These are phyloP conservation scores for Echinochloa phyllopogon DNA, from an alignment of 176 grass and related monocot genomes.

Conservation along the genomic window DNA sequence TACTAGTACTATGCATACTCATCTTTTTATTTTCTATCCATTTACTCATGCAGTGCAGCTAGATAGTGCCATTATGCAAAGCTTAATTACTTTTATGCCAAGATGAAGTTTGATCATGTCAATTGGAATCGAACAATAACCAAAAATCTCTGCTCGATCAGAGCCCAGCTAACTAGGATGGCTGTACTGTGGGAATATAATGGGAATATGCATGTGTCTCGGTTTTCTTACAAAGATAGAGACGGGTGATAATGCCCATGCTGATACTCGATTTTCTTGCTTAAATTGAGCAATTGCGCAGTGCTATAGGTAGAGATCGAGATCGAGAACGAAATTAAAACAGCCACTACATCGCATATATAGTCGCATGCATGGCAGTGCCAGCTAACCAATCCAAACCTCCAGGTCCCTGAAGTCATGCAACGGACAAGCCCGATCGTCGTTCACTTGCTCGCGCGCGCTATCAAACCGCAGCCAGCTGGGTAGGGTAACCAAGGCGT, in stretches of 20 bases:
- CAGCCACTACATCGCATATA: no score
- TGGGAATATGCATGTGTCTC: not conserved
- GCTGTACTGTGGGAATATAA: no score
- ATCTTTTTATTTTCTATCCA: not conserved
- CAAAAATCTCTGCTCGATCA: not conserved
- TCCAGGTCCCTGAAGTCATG: not conserved
- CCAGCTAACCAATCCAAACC: slow-evolving; percentile 42
- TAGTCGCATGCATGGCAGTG: slow-evolving; percentile 21
- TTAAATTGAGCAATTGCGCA: not conserved
- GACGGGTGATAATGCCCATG: not conserved
- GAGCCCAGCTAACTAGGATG: not conserved
- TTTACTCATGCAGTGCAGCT: not conserved
- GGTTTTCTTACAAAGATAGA: not conserved
- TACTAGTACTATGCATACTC: not conserved
- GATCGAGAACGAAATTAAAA: not conserved
- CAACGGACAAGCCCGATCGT: slow-evolving; percentile 30
- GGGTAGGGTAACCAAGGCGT: not conserved
- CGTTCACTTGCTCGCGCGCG: not conserved
- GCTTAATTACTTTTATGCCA: not conserved
- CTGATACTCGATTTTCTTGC: not conserved
- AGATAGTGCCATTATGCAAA: not conserved
- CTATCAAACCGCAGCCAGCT: not conserved
- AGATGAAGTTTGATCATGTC: not conserved
- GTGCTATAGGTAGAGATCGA: not conserved
- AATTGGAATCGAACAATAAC: not conserved